A percentile compares a stretch with the other conserved stretches of the same genome.
Evolutionary conservation across 2,329 filamentous ascomycete species (phyloP).

Genomic region (Nannizzia gypsea): DNA sequence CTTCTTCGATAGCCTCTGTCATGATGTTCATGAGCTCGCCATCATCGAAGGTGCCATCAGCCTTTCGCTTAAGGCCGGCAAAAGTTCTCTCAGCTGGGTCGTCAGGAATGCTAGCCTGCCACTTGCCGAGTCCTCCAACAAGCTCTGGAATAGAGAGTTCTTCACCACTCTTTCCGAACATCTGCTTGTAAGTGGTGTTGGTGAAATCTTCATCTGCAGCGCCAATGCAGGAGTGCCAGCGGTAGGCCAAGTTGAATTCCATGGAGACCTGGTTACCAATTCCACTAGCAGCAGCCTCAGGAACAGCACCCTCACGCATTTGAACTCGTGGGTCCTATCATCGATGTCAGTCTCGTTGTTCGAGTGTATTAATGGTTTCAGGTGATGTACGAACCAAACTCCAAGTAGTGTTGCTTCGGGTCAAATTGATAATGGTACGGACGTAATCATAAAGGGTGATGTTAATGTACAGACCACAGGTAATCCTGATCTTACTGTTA

Average conservation of each 20-base stretch:
- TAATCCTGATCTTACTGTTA: conserved; percentile 16
- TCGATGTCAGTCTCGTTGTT: background rate
- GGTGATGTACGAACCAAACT: conserved; percentile 20
- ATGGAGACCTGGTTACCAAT: conserved; percentile 42
- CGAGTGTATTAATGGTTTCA: background rate
- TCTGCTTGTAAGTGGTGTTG: conserved; percentile 45
- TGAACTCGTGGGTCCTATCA: conserved; percentile 30
- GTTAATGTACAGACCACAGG: conserved; percentile 25
- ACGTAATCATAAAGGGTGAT: conserved; percentile 28
- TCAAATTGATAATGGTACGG: conserved; percentile 24
- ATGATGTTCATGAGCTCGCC: conserved; percentile 58
- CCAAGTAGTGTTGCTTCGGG: conserved; percentile 34
- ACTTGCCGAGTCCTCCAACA: conserved; percentile 44
- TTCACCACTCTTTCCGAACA: conserved; percentile 15
- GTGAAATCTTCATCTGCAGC: conserved; percentile 63
- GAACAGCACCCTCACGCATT: conserved; percentile 16
- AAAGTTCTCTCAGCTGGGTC: conserved; percentile 55
- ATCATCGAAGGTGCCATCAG: conserved; percentile 54
- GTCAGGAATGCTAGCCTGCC: conserved; percentile 44
- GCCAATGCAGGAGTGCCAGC: conserved; percentile 53
- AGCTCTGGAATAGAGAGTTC: conserved; percentile 15
- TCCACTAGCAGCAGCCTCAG: conserved; percentile 27
- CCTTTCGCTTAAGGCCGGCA: conserved; percentile 46
- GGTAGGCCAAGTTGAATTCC: conserved; percentile 45
- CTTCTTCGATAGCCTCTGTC: conserved; percentile 54